These are phyloP conservation scores for Hyaloscypha finlandica DNA, from an alignment of 495 filamentous ascomycete species.

Conservation along the genomic window DNA sequence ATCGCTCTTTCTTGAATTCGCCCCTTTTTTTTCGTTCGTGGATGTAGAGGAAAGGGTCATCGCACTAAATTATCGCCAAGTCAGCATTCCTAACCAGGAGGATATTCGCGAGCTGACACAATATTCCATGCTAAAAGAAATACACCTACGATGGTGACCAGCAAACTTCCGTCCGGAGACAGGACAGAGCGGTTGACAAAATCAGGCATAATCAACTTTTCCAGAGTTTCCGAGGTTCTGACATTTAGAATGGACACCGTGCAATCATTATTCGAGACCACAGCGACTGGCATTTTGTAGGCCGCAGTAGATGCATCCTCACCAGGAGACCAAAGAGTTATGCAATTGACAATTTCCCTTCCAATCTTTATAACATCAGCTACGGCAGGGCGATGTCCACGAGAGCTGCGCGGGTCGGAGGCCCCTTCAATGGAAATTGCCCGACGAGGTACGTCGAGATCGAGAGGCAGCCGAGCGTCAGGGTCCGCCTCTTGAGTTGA, in stretches of 20 bases:
- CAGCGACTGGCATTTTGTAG: conserved; percentile 48
- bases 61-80: conserved; percentile 33
- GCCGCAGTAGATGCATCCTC: conserved; percentile 29
- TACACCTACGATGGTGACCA: conserved; percentile 70
- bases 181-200: conserved; percentile 91
- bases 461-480: conserved; percentile 61
- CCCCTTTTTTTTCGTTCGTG: conserved; percentile 53
- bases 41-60: conserved; percentile 81
- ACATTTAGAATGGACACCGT: conserved; percentile 80
- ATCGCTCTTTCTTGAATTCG: not conserved
- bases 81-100: not conserved
- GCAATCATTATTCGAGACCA: conserved; percentile 80
- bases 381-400: not conserved
- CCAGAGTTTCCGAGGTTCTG: conserved; percentile 46
- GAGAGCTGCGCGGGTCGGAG: conserved; percentile 19
- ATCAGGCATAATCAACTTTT: conserved; percentile 70
- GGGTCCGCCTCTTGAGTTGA: conserved; percentile 46
- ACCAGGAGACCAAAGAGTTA: conserved; percentile 54
- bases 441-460: conserved; percentile 45
- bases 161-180: conserved; percentile 79
- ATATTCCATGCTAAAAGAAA: not conserved
- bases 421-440: conserved; percentile 5
- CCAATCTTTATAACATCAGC: conserved; percentile 32
- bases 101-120: not conserved
- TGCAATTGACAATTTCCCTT: conserved; percentile 55